These are phyloP conservation scores for Xerocomellus amylosporus DNA, from an alignment of 768 basidiomycete species.

Conservation along the genomic window DNA sequence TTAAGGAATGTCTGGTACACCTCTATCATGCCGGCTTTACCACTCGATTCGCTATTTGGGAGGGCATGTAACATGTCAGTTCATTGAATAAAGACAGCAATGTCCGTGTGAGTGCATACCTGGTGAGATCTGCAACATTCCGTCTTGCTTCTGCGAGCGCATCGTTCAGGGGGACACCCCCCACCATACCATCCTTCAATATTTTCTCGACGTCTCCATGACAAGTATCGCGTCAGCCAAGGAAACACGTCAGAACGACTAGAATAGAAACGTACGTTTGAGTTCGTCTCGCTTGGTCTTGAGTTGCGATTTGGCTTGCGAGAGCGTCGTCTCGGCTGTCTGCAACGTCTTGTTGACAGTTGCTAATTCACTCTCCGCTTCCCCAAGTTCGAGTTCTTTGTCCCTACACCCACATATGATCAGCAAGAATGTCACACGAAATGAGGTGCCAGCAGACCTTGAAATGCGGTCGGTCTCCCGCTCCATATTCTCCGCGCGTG, in stretches of 20 bases:
- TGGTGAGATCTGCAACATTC: constrained; percentile 15
- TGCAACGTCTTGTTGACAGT: constrained; percentile 57
- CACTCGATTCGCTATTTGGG: constrained; percentile 16
- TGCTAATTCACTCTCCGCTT: constrained; percentile 33
- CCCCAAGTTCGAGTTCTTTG: constrained; percentile 58
- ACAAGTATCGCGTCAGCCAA: neutral
- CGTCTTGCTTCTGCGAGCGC: constrained; percentile 43
- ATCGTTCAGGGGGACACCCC: constrained; percentile 41
- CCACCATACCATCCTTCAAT: constrained; percentile 40
- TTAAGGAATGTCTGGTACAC: constrained; percentile 57
- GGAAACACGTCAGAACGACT: neutral
- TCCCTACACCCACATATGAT: constrained; percentile 42
- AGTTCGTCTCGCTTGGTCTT: constrained; percentile 61
- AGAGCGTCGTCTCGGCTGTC: constrained; percentile 59
- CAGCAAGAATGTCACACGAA: neutral
- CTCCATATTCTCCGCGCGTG: constrained; percentile 67
- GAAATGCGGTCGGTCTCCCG: constrained; percentile 58
- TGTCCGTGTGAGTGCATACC: constrained; percentile 4
- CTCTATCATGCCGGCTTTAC: constrained; percentile 36
- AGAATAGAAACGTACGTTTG: constrained; percentile 43
- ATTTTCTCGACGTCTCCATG: constrained; percentile 40
- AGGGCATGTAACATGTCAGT: neutral
- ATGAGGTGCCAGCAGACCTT: constrained; percentile 38
- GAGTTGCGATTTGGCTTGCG: constrained; percentile 57
- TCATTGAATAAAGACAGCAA: neutral